These are phyloP conservation scores for Paradendryphiella salina DNA, from an alignment of 2,329 filamentous ascomycete genomes.

Conservation along the genomic window DNA sequence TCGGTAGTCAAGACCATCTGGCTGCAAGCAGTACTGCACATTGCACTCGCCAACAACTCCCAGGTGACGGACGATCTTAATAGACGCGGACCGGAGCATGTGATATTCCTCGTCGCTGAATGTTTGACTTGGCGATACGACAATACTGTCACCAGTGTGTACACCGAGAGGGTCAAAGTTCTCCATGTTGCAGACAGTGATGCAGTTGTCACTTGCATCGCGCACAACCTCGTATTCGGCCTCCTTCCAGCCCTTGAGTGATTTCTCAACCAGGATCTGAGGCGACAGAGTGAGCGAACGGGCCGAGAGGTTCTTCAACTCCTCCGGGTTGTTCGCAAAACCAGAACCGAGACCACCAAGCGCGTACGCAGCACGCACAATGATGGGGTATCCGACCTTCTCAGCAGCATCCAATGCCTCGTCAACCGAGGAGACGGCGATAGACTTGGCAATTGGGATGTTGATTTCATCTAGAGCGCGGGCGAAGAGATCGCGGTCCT, in stretches of 20 bases:
- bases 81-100: constrained; percentile 96
- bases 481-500: constrained; percentile 94
- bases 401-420: constrained; percentile 88
- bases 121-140: constrained; percentile 95
- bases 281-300: constrained; percentile 90
- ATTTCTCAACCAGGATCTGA: constrained; percentile 97
- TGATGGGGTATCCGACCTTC: constrained; percentile 92
- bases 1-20: constrained; percentile 94
- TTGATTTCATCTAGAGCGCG: constrained; percentile 96
- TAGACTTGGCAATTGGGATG: constrained; percentile 95
- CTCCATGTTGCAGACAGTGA: constrained; percentile 98
- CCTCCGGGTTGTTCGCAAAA: constrained; percentile 91
- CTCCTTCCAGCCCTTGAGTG: constrained; percentile 99
- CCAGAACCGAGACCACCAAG: constrained; percentile 94
- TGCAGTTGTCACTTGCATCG: constrained; percentile 97
- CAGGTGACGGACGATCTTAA: constrained; percentile 97
- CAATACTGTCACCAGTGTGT: constrained; percentile 98
- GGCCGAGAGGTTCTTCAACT: constrained; percentile 90
- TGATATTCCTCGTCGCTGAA: constrained; percentile 98
- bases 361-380: constrained; percentile 95
- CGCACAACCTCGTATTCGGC: constrained; percentile 98
- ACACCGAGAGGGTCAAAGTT: constrained; percentile 98
- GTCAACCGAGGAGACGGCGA: constrained; percentile 87
- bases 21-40: constrained; percentile 95
- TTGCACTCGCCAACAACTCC: constrained; percentile 99